A percentile compares a stretch with the other conserved stretches of the same genome.
phyloP scores from a whole-genome alignment of 305 asterid species.

The Ilex paraguariensis region DNA sequence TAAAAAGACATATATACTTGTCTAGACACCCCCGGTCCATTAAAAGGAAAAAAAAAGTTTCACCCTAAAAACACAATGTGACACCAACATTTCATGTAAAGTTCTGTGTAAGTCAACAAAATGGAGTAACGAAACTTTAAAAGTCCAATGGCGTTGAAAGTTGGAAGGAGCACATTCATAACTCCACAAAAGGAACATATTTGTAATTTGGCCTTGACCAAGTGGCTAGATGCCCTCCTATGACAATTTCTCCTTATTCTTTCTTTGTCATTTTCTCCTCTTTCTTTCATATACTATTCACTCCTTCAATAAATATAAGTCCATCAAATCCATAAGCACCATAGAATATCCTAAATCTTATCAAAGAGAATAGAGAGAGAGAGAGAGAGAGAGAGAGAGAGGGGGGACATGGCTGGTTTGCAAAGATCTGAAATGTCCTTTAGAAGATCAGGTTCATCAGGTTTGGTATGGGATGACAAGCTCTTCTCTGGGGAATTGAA shows the following conservation, averaged over 20 bases:
- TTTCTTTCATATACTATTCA: neutral
- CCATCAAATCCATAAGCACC: neutral
- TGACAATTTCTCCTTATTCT: constrained; percentile 13
- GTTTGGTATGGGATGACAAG: constrained; percentile 49
- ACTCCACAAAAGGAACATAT: neutral
- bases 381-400: neutral
- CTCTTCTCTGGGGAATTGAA: constrained; percentile 37
- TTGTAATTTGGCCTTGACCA: constrained; percentile 7
- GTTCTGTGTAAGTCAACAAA: too few relatives aligned
- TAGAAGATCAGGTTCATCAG: constrained; percentile 58
- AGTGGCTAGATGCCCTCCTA: constrained; percentile 12
- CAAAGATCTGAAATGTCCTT: constrained; percentile 49
- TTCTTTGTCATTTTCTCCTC: constrained; percentile 13
- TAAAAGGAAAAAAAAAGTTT: too few relatives aligned
- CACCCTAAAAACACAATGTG: too few relatives aligned
- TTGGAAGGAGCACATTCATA: neutral
- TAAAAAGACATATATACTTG: too few relatives aligned
- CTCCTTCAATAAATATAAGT: constrained; percentile 5
- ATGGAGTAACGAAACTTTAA: too few relatives aligned
- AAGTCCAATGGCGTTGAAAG: neutral
- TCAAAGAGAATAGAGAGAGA: neutral
- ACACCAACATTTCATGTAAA: too few relatives aligned
- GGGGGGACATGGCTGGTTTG: constrained; percentile 22
- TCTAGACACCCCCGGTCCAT: too few relatives aligned
- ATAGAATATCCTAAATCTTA: neutral